phyloP scores from a whole-genome alignment of 2,329 filamentous ascomycete genomes.

The Claviceps fusiformis region DNA sequence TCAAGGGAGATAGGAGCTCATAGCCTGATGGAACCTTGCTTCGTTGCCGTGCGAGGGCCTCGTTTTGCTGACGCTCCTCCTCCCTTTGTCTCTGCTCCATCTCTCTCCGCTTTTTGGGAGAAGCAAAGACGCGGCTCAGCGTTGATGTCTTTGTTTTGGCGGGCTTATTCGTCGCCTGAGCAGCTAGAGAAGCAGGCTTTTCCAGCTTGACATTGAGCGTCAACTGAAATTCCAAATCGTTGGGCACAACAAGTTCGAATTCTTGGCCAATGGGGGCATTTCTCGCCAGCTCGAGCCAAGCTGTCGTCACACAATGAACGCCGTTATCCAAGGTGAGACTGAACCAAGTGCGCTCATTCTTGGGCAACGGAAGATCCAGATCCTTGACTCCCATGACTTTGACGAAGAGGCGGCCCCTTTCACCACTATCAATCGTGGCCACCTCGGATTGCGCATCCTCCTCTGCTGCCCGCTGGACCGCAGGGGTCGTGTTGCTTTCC shows the following conservation, averaged over 20 bases:
- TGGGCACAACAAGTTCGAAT: conserved; percentile 92
- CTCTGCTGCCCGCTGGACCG: conserved; percentile 54
- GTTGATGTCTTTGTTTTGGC: conserved; percentile 65
- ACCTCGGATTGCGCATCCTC: conserved; percentile 46
- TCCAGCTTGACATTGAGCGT: conserved; percentile 92
- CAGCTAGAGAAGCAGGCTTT: conserved; percentile 51
- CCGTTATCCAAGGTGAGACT: conserved; percentile 96
- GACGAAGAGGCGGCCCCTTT: conserved; percentile 85
- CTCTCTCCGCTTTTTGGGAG: conserved; percentile 93
- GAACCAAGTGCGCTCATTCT: conserved; percentile 86
- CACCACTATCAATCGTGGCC: conserved; percentile 61
- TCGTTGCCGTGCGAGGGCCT: conserved; percentile 49
- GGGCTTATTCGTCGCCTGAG: conserved; percentile 43
- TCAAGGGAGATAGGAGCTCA: conserved; percentile 74
- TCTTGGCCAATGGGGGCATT: conserved; percentile 94
- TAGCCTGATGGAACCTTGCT: conserved; percentile 59
- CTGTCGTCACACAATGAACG: conserved; percentile 91
- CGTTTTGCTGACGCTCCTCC: conserved; percentile 56
- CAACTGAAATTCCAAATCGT: conserved; percentile 97
- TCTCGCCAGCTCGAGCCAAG: conserved; percentile 83
- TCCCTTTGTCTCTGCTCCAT: conserved; percentile 73
- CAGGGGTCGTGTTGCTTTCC: conserved; percentile 59
- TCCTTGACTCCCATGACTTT: conserved; percentile 99
- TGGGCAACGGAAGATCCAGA: conserved; percentile 78
- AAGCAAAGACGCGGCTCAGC: conserved; percentile 85